A percentile compares a stretch with the other conserved stretches of the same genome.
Evolutionary conservation across 2,329 filamentous ascomycete species (phyloP).

Genomic region (Harringtonia aguacate): DNA sequence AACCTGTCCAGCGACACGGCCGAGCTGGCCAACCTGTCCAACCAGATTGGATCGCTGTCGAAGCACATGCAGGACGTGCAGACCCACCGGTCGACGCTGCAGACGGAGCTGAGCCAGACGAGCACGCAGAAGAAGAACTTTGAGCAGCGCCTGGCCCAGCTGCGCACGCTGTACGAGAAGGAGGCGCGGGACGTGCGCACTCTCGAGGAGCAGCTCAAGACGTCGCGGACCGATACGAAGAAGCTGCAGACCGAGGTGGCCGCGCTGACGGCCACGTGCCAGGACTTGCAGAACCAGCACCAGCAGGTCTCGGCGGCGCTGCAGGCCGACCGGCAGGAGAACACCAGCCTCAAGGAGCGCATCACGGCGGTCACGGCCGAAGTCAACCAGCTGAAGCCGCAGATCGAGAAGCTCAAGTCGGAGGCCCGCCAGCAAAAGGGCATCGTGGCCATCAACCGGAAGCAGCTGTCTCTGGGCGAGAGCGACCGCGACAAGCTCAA

Average conservation of each 20-base stretch:
- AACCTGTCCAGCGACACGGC: constrained; percentile 82
- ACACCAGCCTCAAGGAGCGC: constrained; percentile 72
- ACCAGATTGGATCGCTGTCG: constrained; percentile 82
- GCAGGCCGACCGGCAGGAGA: constrained; percentile 83
- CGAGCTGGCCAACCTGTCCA: constrained; percentile 90
- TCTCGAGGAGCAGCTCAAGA: constrained; percentile 71
- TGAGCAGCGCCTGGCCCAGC: constrained; percentile 76
- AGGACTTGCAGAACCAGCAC: constrained; percentile 76
- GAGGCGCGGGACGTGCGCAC: constrained; percentile 79
- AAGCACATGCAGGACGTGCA: constrained; percentile 94
- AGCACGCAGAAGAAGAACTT: constrained; percentile 87
- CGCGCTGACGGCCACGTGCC: constrained; percentile 67
- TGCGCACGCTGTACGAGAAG: constrained; percentile 82
- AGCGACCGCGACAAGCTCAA: constrained; percentile 81
- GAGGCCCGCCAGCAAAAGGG: constrained; percentile 94
- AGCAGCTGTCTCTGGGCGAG: constrained; percentile 85
- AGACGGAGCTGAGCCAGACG: constrained; percentile 72
- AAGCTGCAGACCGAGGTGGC: constrained; percentile 79
- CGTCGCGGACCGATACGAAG: constrained; percentile 68
- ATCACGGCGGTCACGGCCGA: constrained; percentile 77
- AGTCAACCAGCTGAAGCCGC: constrained; percentile 73
- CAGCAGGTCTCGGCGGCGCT: constrained; percentile 63
- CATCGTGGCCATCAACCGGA: constrained; percentile 95
- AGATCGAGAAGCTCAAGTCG: constrained; percentile 85
- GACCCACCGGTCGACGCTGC: constrained; percentile 64